Percentiles rank a stretch among this genome's conserved stretches.
These are phyloP conservation scores for Withania somnifera DNA, from an alignment of 305 asterid genomes.

Conservation along the genomic window DNA sequence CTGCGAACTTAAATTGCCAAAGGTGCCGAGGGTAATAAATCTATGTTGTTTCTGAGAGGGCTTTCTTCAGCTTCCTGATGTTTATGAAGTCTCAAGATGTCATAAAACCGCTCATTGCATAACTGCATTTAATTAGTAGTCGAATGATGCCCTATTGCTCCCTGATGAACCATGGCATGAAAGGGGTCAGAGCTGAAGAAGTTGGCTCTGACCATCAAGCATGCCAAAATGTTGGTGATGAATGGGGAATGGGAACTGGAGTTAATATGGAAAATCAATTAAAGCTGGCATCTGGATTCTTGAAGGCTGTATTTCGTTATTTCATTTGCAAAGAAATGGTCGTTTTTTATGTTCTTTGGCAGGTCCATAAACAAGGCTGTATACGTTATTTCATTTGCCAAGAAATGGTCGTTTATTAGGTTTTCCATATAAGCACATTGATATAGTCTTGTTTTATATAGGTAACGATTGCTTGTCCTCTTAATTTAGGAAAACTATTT, in stretches of 20 bases:
- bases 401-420: too few relatives aligned
- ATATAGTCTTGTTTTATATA: not conserved
- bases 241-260: not conserved
- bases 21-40: not conserved
- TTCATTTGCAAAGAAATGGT: not conserved
- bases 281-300: not conserved
- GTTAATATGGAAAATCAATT: not conserved
- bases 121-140: not conserved
- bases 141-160: not conserved
- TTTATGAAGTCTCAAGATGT: not conserved
- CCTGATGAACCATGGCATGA: not conserved
- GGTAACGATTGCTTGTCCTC: not conserved
- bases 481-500: not conserved
- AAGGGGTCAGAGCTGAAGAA: not conserved
- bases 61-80: not conserved
- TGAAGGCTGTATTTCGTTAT: not conserved
- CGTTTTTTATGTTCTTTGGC: not conserved
- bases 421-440: too few relatives aligned
- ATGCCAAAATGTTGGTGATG: not conserved
- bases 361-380: too few relatives aligned
- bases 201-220: not conserved
- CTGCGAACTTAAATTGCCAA: not conserved
- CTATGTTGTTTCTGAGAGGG: not conserved
- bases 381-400: too few relatives aligned
- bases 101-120: not conserved